These are phyloP conservation scores for Neoconidiobolus thromboides DNA, from an alignment of 371 early-diverging fungal species.

Conservation along the genomic window DNA sequence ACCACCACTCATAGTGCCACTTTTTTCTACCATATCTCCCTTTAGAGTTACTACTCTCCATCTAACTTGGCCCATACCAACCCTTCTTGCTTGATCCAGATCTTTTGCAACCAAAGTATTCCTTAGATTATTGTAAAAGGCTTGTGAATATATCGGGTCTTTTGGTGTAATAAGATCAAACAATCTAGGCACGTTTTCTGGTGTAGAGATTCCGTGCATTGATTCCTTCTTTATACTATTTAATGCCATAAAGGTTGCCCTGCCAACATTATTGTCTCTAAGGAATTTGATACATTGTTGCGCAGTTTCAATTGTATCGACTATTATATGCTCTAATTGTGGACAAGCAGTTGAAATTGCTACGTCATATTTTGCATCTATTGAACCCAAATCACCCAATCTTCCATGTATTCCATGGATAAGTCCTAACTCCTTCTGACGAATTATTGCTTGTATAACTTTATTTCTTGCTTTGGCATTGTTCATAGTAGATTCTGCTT, in stretches of 20 bases:
- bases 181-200: conserved; percentile 69
- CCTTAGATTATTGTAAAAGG: conserved; percentile 78
- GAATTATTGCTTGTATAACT: conserved; percentile 48
- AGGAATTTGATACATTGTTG: conserved; percentile 88
- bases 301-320: conserved; percentile 81
- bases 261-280: conserved; percentile 66
- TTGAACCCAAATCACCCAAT: conserved; percentile 87
- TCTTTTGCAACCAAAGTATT: conserved; percentile 88
- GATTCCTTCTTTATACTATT: conserved; percentile 44
- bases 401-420: conserved; percentile 80
- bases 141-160: conserved; percentile 49
- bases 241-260: conserved; percentile 81
- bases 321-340: conserved; percentile 82
- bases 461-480: conserved; percentile 52
- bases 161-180: conserved; percentile 80
- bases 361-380: conserved; percentile 88
- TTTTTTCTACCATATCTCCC: conserved; percentile 89
- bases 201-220: conserved; percentile 34
- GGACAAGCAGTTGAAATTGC: conserved; percentile 91
- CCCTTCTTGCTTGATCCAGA: conserved; percentile 76
- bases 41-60: conserved; percentile 93
- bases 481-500: conserved; percentile 37
- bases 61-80: conserved; percentile 69
- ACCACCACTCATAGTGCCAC: conserved; percentile 97
- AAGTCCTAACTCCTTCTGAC: conserved; percentile 56